Evolutionary conservation across 2,329 filamentous ascomycete species (phyloP).

Genomic region (Penicillium expansum): DNA sequence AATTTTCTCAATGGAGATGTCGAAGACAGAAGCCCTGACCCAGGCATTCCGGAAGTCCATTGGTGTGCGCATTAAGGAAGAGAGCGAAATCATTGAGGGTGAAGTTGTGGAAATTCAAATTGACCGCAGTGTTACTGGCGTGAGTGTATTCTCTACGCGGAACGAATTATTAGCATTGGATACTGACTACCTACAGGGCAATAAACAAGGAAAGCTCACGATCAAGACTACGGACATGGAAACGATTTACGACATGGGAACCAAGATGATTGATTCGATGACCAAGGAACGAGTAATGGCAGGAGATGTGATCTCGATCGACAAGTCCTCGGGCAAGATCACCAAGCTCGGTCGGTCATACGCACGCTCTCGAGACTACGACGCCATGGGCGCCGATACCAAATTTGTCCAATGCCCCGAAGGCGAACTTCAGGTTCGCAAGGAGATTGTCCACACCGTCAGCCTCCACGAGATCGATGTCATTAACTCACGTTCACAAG

Average conservation of each 20-base stretch:
- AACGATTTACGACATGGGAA: conserved; percentile 98
- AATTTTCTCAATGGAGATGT: conserved; percentile 99
- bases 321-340: conserved; percentile 97
- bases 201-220: conserved; percentile 97
- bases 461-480: conserved; percentile 98
- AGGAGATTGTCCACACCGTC: conserved; percentile 95
- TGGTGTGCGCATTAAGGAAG: conserved; percentile 95
- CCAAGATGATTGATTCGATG: conserved; percentile 99
- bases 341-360: conserved; percentile 95
- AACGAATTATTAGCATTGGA: not conserved
- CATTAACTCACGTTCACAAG: conserved; percentile 98
- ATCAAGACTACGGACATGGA: conserved; percentile 99
- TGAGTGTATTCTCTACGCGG: conserved; percentile 31
- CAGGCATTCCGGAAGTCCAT: conserved; percentile 99
- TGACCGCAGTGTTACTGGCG: conserved; percentile 89
- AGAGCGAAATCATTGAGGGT: conserved; percentile 98
- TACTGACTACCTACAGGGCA: conserved; percentile 54
- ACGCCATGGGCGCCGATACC: conserved; percentile 97
- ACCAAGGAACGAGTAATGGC: conserved; percentile 99
- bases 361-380: conserved; percentile 93
- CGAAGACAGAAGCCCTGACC: conserved; percentile 95
- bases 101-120: conserved; percentile 99
- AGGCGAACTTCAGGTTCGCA: conserved; percentile 93
- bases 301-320: conserved; percentile 96
- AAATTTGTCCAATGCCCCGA: conserved; percentile 98